Conservation (phyloP, 2,329 filamentous ascomycete genomes). For the Paraphoma chrysanthemicola region DNA sequence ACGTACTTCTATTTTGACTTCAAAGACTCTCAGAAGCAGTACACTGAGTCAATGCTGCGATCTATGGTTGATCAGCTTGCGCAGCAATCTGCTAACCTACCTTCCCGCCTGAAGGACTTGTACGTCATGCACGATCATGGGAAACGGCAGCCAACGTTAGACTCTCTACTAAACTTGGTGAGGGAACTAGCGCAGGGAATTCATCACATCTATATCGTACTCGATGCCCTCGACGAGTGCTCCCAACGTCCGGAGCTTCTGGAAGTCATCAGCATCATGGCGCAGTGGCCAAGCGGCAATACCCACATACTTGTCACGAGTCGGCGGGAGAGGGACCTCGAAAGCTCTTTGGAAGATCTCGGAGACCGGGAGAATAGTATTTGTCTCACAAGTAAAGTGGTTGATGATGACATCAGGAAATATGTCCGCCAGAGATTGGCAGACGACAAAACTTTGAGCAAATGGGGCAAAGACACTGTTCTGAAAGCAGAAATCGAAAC, state of each 20-base stretch:
- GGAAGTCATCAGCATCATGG: slow-evolving; percentile 19
- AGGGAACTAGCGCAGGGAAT: slow-evolving; percentile 31
- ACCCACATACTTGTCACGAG: slow-evolving; percentile 32
- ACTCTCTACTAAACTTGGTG: slow-evolving; percentile 23
- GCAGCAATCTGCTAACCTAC: slow-evolving; percentile 16
- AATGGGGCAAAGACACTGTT: slow-evolving; percentile 28
- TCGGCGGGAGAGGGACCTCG: slow-evolving; percentile 31
- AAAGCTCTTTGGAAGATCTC: slow-evolving; percentile 17
- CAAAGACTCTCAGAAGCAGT: slow-evolving; percentile 44
- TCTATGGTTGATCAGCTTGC: slow-evolving; percentile 48
- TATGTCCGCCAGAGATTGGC: slow-evolving; percentile 43
- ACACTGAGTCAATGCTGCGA: slow-evolving; percentile 39
- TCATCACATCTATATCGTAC: slow-evolving; percentile 14
- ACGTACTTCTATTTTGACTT: slow-evolving; percentile 41
- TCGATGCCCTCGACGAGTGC: slow-evolving; percentile 39
- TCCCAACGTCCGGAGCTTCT: slow-evolving; percentile 25
- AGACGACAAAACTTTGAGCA: slow-evolving; percentile 29
- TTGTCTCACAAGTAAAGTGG: slow-evolving; percentile 20
- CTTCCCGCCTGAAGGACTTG: slow-evolving; percentile 24
- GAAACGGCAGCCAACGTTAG: slow-evolving; percentile 25
- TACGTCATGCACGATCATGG: slow-evolving; percentile 28
- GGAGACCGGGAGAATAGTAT: slow-evolving; percentile 15
- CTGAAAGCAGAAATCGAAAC: slow-evolving; percentile 32
- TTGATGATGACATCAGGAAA: slow-evolving; percentile 31
- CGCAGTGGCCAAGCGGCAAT: slow-evolving; percentile 21